phyloP scores from a whole-genome alignment of 2,329 filamentous ascomycete genomes.

The Pseudonectria buxi region DNA sequence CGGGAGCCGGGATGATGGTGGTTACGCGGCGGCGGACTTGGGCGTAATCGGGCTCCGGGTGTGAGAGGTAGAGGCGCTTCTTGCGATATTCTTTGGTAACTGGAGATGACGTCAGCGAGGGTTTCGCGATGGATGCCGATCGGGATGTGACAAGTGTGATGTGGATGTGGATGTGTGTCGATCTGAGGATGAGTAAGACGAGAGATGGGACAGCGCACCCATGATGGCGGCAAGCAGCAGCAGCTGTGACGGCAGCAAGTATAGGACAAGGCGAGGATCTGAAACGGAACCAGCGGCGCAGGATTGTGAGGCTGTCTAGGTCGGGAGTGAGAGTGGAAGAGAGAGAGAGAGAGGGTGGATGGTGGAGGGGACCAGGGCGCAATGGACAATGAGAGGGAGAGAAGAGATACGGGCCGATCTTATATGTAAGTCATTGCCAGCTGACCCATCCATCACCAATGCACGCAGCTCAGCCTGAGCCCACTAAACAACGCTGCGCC shows the following conservation, averaged over 20 bases:
- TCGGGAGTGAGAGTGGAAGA: too few species aligned
- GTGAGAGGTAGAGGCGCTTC: slow-evolving; percentile 37
- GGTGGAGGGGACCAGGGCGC: too few species aligned
- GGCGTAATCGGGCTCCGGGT: slow-evolving; percentile 32
- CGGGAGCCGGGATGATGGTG: slow-evolving; percentile 30
- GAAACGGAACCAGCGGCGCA: too few species aligned
- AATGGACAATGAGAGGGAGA: too few species aligned
- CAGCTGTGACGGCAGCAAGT: neutral
- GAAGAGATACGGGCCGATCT: too few species aligned
- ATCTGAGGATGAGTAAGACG: neutral
- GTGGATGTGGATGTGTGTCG: slow-evolving; percentile 1
- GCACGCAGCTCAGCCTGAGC: too few species aligned
- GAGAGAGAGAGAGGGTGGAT: too few species aligned
- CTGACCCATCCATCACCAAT: too few species aligned
- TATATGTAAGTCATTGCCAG: too few species aligned
- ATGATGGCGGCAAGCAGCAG: neutral
- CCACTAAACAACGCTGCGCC: too few species aligned
- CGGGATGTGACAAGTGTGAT: slow-evolving; percentile 18
- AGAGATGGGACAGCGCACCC: neutral
- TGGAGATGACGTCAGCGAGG: slow-evolving; percentile 19
- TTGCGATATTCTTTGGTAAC: slow-evolving; percentile 28
- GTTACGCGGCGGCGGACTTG: slow-evolving; percentile 31
- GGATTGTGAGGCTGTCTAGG: too few species aligned
- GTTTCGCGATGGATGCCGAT: slow-evolving; percentile 6
- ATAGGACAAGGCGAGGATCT: neutral